These are phyloP conservation scores for Prunus mume DNA, from an alignment of 306 rosid species.

Conservation along the genomic window DNA sequence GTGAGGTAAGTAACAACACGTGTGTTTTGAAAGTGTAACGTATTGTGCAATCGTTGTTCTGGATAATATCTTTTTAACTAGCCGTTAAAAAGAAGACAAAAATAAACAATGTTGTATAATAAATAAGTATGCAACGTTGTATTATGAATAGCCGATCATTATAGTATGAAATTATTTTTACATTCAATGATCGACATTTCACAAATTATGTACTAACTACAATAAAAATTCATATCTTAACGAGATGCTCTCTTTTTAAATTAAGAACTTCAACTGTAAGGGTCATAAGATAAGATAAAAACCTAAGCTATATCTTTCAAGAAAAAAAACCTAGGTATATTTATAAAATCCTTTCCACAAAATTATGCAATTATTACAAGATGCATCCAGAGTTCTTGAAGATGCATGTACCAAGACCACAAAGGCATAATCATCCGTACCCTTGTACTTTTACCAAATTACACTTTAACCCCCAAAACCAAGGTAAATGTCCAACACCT, in stretches of 20 bases:
- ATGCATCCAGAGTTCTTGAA: not conserved
- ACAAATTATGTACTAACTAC: not conserved
- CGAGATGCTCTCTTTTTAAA: not conserved
- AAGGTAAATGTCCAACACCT: not conserved
- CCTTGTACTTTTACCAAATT: slow-evolving; percentile 1
- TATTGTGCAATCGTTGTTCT: rapidly evolving
- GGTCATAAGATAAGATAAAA: not conserved
- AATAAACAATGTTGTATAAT: not conserved
- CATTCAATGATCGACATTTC: too few species aligned
- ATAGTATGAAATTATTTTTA: too few species aligned
- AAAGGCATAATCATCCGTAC: not conserved
- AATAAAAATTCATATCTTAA: not conserved
- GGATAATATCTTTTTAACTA: too few species aligned
- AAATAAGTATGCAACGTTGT: not conserved
- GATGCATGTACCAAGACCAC: not conserved
- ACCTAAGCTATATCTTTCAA: not conserved
- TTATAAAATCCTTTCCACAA: not conserved
- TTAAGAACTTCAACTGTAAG: not conserved
- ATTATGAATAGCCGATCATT: too few species aligned
- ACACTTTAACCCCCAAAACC: not conserved
- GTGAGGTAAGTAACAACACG: not conserved
- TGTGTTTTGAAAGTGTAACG: too few species aligned
- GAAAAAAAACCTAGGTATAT: not conserved
- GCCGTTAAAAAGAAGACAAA: not conserved
- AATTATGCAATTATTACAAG: not conserved